Evolutionary conservation across 1,139 yeast genomes (phyloP).

Genomic region (Pichia sp.): DNA sequence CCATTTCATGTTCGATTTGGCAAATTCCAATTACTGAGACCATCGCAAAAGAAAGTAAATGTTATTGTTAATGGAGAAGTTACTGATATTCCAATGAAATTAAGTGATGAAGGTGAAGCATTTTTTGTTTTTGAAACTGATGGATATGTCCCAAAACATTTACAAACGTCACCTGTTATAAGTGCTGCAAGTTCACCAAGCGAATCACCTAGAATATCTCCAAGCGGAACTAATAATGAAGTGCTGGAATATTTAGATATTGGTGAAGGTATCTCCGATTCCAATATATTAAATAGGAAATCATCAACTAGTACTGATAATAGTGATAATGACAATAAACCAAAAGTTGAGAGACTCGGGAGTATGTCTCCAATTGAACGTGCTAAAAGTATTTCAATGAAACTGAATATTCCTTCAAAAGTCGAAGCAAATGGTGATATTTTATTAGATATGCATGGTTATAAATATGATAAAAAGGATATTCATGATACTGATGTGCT

Average conservation of each 20-base stretch:
- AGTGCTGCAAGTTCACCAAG: constrained; percentile 73
- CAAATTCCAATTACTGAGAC: constrained; percentile 82
- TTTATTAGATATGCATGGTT: constrained; percentile 92
- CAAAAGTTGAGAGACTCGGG: constrained; percentile 1
- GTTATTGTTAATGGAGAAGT: constrained; percentile 76
- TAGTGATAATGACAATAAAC: neutral
- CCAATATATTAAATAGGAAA: constrained; percentile 5
- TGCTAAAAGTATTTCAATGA: constrained; percentile 62
- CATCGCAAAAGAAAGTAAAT: constrained; percentile 93
- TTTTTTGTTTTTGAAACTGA: constrained; percentile 90
- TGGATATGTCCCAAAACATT: constrained; percentile 63
- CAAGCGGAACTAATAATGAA: constrained; percentile 26
- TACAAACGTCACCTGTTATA: constrained; percentile 86
- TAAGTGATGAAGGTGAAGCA: constrained; percentile 98
- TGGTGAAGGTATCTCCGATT: constrained; percentile 25
- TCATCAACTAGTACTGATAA: neutral
- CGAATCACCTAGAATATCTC: constrained; percentile 41
- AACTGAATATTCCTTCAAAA: constrained; percentile 79
- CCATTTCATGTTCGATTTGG: constrained; percentile 98
- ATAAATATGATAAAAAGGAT: constrained; percentile 78
- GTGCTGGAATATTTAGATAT: constrained; percentile 46
- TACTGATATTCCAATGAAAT: constrained; percentile 86
- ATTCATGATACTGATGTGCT: constrained; percentile 63
- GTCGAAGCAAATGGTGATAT: constrained; percentile 88
- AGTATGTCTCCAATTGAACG: constrained; percentile 43